Percentiles rank a stretch among this genome's conserved stretches.
Conservation (phyloP, 2,329 filamentous ascomycete genomes). For the Grosmannia penicillata region DNA sequence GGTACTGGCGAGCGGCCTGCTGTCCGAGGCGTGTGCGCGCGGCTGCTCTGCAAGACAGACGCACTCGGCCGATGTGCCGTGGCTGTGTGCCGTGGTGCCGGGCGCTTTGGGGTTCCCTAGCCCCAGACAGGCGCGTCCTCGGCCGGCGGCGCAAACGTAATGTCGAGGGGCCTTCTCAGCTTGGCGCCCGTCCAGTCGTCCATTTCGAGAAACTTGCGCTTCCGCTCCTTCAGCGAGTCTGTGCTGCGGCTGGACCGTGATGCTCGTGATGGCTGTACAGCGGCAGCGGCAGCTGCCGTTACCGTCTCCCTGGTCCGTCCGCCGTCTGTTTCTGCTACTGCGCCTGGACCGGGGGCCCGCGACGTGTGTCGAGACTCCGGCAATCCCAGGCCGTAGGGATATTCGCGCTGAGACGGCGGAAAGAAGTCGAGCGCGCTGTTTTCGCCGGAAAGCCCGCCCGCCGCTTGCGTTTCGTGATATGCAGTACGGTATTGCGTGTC, state of each 20-base stretch:
- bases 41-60: too few relatives aligned
- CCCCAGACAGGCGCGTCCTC: conserved; percentile 6
- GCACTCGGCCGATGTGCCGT: too few relatives aligned
- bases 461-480: neutral
- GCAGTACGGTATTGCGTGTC: too few relatives aligned
- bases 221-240: neutral
- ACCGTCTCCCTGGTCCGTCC: too few relatives aligned
- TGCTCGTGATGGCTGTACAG: too few relatives aligned
- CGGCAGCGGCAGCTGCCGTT: too few relatives aligned
- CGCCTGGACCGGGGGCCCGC: too few relatives aligned
- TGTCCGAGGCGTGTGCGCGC: too few relatives aligned
- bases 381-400: neutral
- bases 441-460: neutral
- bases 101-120: neutral
- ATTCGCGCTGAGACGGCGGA: neutral
- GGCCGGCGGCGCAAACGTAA: conserved; percentile 2
- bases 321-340: too few relatives aligned
- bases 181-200: conserved; percentile 10
- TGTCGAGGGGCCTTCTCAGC: conserved; percentile 3
- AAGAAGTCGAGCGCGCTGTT: neutral
- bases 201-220: conserved; percentile 4
- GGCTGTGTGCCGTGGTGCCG: neutral
- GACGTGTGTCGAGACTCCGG: too few relatives aligned
- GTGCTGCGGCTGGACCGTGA: neutral
- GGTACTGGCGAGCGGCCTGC: too few relatives aligned